Conservation (phyloP, 108 stramenopile species). For the Nitzschia sp. region DNA sequence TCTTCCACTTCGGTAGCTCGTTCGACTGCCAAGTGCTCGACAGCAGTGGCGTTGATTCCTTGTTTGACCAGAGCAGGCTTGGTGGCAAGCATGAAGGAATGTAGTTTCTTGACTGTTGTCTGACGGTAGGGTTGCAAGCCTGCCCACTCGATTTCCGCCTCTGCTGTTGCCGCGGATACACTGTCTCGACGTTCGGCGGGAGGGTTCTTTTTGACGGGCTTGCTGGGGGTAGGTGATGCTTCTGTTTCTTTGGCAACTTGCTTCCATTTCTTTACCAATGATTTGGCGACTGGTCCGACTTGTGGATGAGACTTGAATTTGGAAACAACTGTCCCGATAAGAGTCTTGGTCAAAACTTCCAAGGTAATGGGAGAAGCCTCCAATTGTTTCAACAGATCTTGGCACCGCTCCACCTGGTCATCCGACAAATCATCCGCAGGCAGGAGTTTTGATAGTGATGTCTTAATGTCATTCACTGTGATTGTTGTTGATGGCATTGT, state of each 20-base stretch:
- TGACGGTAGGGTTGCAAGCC: conserved; percentile 59
- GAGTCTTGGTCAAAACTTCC: conserved; percentile 66
- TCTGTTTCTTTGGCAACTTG: conserved; percentile 55
- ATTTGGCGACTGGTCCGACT: conserved; percentile 58
- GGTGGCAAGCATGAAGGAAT: conserved; percentile 48
- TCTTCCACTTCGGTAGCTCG: conserved; percentile 72
- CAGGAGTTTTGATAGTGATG: conserved; percentile 64
- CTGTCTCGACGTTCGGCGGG: conserved; percentile 25
- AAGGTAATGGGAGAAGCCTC: conserved; percentile 64
- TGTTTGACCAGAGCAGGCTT: conserved; percentile 53
- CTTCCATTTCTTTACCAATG: conserved; percentile 87
- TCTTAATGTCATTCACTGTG: conserved; percentile 67
- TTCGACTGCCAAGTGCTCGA: conserved; percentile 55
- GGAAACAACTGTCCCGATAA: conserved; percentile 79
- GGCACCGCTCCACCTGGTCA: conserved; percentile 56
- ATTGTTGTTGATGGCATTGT: conserved; percentile 28
- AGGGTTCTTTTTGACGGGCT: conserved; percentile 4
- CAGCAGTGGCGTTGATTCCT: conserved; percentile 67
- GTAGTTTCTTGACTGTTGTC: conserved; percentile 75
- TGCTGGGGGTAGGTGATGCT: conserved; percentile 28
- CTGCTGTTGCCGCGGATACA: conserved; percentile 16
- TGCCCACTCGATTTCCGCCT: conserved; percentile 57
- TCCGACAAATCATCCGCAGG: conserved; percentile 39
- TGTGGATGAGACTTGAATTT: conserved; percentile 68
- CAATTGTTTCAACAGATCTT: conserved; percentile 75